Conservation (phyloP, 164 flowering plant genomes). For the Vitis riparia region DNA sequence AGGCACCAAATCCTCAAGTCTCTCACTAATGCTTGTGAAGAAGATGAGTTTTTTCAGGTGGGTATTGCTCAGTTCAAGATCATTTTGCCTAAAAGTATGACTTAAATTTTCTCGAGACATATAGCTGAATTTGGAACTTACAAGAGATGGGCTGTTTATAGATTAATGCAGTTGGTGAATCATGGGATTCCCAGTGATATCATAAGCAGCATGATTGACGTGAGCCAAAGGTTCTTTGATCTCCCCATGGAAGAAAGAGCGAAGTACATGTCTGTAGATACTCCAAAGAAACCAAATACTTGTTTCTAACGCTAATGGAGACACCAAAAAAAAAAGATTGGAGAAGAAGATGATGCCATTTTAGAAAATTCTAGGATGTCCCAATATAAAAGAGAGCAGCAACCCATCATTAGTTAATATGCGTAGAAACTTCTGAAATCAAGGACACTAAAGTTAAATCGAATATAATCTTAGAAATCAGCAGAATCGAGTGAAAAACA, state of each 20-base stretch:
- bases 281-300: slow-evolving; percentile 45
- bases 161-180: slow-evolving; percentile 60
- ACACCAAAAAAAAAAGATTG: slow-evolving; percentile 7
- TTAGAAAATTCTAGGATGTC: slow-evolving; percentile 48
- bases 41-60: slow-evolving; percentile 83
- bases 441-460: not conserved
- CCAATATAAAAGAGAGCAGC: slow-evolving; percentile 94
- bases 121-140: too few species aligned
- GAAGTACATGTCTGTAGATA: slow-evolving; percentile 73
- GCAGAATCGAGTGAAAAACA: not conserved
- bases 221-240: slow-evolving; percentile 58
- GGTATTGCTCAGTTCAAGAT: not conserved
- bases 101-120: not conserved
- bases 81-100: not conserved
- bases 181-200: slow-evolving; percentile 61
- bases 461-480: not conserved
- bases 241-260: slow-evolving; percentile 72
- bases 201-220: slow-evolving; percentile 47
- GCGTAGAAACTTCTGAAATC: not conserved
- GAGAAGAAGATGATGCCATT: slow-evolving; percentile 20
- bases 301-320: slow-evolving; percentile 54
- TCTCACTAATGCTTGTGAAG: slow-evolving; percentile 69
- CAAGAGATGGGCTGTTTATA: too few species aligned
- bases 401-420: slow-evolving; percentile 47
- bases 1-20: slow-evolving; percentile 49